Percentiles rank a stretch among this genome's conserved stretches.
Conservation (phyloP, 352 stramenopile genomes). For the Phytopythium mirpurense region DNA sequence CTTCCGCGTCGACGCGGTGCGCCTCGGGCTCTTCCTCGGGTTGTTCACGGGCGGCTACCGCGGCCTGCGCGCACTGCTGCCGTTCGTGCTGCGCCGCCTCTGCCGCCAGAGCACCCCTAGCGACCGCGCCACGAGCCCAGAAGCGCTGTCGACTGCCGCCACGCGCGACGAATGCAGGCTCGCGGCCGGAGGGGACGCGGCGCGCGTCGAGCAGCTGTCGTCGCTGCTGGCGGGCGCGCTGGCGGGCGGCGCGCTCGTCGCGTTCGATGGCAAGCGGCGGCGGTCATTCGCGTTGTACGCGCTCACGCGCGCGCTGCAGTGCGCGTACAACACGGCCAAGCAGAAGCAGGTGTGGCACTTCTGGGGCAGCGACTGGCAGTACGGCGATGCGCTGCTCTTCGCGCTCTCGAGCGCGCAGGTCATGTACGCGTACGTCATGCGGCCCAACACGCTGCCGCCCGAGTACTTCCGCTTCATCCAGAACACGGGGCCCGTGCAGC, state of each 20-base stretch:
- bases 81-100: conserved; percentile 27
- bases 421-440: conserved; percentile 87
- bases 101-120: neutral
- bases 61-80: conserved; percentile 49
- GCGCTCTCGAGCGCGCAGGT: conserved; percentile 70
- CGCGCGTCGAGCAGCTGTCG: conserved; percentile 37
- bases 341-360: conserved; percentile 79
- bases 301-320: conserved; percentile 76
- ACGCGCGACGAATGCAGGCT: too few relatives aligned
- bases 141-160: too few relatives aligned
- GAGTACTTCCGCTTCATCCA: conserved; percentile 86
- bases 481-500: conserved; percentile 56
- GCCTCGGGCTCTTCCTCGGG: conserved; percentile 80
- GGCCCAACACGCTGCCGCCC: conserved; percentile 52
- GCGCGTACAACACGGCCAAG: conserved; percentile 84
- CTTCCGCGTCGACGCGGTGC: conserved; percentile 83
- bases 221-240: conserved; percentile 53
- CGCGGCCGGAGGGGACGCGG: conserved; percentile 9
- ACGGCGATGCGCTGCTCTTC: conserved; percentile 79
- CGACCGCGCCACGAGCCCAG: neutral
- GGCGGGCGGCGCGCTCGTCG: conserved; percentile 53
- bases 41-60: conserved; percentile 82
- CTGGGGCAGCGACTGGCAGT: conserved; percentile 80
- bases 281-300: conserved; percentile 81
- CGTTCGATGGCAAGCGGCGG: conserved; percentile 60